Evolutionary conservation across 2,329 filamentous ascomycete species (phyloP).

Genomic region (Verticillium dahliae): DNA sequence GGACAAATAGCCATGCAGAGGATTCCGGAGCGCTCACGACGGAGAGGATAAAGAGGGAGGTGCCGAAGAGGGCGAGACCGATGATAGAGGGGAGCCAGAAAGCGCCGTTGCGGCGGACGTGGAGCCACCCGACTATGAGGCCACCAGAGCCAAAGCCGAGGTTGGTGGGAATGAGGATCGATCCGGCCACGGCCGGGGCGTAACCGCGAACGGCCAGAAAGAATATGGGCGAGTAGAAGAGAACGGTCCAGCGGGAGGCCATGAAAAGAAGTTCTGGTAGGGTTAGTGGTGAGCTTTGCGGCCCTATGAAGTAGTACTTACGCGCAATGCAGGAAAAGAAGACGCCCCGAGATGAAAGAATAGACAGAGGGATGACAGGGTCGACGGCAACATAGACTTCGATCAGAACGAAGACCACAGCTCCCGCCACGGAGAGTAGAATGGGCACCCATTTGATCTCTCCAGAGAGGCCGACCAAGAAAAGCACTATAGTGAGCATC

Average conservation of each 20-base stretch:
- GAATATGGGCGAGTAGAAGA: conserved; percentile 78
- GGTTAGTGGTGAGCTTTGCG: neutral
- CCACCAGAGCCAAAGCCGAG: conserved; percentile 70
- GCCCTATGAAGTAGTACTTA: neutral
- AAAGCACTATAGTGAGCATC: conserved; percentile 59
- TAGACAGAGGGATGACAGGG: conserved; percentile 67
- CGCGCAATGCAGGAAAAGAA: conserved; percentile 63
- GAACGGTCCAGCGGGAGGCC: conserved; percentile 71
- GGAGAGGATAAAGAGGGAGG: conserved; percentile 52
- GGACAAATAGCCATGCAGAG: conserved; percentile 46
- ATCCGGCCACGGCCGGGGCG: conserved; percentile 62
- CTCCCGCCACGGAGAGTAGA: conserved; percentile 44
- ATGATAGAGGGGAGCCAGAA: conserved; percentile 63
- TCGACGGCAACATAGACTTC: conserved; percentile 59
- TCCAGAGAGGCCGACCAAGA: conserved; percentile 65
- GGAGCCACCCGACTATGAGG: conserved; percentile 65
- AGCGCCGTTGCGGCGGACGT: conserved; percentile 65
- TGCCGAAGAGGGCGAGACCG: conserved; percentile 54
- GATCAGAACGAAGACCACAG: conserved; percentile 51
- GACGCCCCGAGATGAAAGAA: conserved; percentile 64
- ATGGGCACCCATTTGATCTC: conserved; percentile 55
- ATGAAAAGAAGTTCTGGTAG: conserved; percentile 63
- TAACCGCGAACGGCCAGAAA: conserved; percentile 69
- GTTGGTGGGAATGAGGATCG: conserved; percentile 77
- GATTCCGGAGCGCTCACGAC: conserved; percentile 44